Base-by-base conservation (phyloP, 768 basidiomycete species). In the Calocybe gangraenosa region DNA sequence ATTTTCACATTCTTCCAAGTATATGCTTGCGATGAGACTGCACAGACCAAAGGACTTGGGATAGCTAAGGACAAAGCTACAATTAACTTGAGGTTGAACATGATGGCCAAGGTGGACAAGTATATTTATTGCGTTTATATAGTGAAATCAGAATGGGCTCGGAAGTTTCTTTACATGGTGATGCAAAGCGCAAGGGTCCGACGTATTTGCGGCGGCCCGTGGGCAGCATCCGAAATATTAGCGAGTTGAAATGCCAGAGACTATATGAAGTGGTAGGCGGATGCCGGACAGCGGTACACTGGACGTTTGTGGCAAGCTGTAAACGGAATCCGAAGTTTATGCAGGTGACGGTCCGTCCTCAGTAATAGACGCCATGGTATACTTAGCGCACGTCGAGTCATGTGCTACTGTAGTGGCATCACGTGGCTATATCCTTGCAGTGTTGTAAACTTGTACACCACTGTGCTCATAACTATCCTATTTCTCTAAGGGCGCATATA, bases 1-100 rank as follows among this genome's bases (percentile, higher is more conserved):
- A 69, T 73, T 58, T 79, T 80, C 48, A 81, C 81, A 53, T 82
- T 82, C 56, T 76, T 75, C 80, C 81, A 84, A 14, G 65, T 72
- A 55, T 83, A 81, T 1, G 65, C 40, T 52, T 79, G 76, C 8
- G 76, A 67, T n/a, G 71, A 62, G 34, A 69, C 68, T 1, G 73
- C 72, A 21, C 53, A 43, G 22, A 58, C 70, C 14, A 68, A 40
- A 14, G 65, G 62, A 23, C 47, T 41, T 18, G 60, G 35, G 35
- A 55, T 37, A 32, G 49, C 58, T 13, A 59, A 49, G 30, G 62
- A 58, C 22, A 70, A 54, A n/a, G 60, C 57, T 23, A 62, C 55
- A 28, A 71, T 52, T 21, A 63, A 46, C 20, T 63, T 56, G 31
- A 68, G 44, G 44, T 53, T 63, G 43, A 55, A 51, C 69, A 71